Evolutionary conservation across 2,329 filamentous ascomycete genomes (phyloP), one percentile per base, ranked within the genome.

Genomic region (Fusarium protoensiforme): DNA sequence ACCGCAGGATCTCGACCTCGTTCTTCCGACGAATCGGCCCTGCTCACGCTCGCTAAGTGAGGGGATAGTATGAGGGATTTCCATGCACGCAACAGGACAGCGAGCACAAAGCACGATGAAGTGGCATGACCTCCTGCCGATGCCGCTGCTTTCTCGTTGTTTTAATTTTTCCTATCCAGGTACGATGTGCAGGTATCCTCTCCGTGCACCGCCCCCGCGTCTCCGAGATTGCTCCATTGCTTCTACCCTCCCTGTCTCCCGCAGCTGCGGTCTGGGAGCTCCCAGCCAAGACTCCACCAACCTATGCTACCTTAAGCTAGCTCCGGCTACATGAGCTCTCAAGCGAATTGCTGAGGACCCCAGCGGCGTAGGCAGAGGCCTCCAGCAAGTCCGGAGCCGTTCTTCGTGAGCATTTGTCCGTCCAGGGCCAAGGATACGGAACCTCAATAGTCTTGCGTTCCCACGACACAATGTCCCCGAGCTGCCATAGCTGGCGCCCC

Each of bases 41-140:
- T 66, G 48, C 38, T 62, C 57, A 43, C 64, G 39, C 27, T 62
- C 60, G 67, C 61, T 46, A 60, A 66, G 57, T 61, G 41, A 61
- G 46, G 58, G n/a, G 16, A 46, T 33, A 64, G 51, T 69, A 71
- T 78, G 76, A 76, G 76, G 76, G 65, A 76, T 78, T 78, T 77
- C 75, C 58, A 53, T 64, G 57, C 65, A 67, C 48, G 62, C 57
- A 51, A 51, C 31, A 72, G 67, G 39, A 53, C 36, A 46, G 16
- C 22, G 57, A 56, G 56, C 33, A 64, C 24, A 20, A 65, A 65
- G 64, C 60, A 62, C 56, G 65, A 61, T 71, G 70, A 75, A 69
- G 71, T 74, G 76, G 68, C 71, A 72, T 71, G 65, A 60, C 65
- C 66, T 69, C 22, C 61, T 39, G 64, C 64, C 53, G 68, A 66